Evolutionary conservation across 192 early-diverging fungal species (phyloP), one percentile per base, ranked within the genome.

Genomic region (Chytriomyces sp.): DNA sequence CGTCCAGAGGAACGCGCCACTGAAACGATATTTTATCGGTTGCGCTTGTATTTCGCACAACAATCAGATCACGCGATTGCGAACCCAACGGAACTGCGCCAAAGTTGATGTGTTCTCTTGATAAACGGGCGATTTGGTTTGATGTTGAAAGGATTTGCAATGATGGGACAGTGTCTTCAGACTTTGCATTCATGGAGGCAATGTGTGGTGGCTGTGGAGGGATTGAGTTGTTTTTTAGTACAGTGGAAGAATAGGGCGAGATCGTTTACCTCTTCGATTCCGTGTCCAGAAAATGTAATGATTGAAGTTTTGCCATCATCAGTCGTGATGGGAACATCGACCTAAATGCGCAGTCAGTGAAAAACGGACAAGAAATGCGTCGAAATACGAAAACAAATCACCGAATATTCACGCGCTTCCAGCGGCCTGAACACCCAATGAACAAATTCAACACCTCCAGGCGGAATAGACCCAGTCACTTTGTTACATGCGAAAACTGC

Each of bases 381-480:
- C 20, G 61, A 53, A 23, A 16, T 59, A 35, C 2, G 35, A 4
- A 35, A 35, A 35, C 4, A 79, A 47, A 67, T 8, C 61, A 75
- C 86, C 43, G 80, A 78, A 73, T 89, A 89, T 23, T 84, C 76
- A 67, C 82, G 81, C 3, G 35, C 74, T 64, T 89, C 88, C 0
- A 89, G 67, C 7, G 88, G 88, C 26, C 78, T 28, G 67, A 89
- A 89, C 7, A 88, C 71, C 85, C 86, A 89, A 26, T 86, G 78
- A 18, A 88, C 71, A 44, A 77, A 77, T 61, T 76, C 82, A 7
- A 79, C 77, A 6, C 61, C 76, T 0, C 85, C 85, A 8, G 88
- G 82, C 11, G 53, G 11, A 26, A 89, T 84, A 2, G 53, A 72
- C 1, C 88, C 88, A 7, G 47, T 24, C 26, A 75, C 35, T 46